Base-by-base conservation (phyloP, 108 stramenopile species). In the Seminavis robusta region DNA sequence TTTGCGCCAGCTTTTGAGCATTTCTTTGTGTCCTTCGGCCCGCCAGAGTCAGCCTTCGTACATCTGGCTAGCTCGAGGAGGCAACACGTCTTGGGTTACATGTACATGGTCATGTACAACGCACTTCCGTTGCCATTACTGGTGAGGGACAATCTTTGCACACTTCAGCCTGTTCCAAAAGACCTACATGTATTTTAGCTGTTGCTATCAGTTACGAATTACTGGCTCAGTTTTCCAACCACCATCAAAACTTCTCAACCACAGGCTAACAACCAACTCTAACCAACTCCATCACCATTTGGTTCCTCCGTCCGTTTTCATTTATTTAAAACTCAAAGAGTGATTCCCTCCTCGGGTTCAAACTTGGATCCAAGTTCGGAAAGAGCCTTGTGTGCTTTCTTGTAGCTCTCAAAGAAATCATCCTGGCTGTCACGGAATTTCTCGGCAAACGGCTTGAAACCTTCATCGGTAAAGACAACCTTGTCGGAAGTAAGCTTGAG, bases 381-480 rank as follows among this genome's bases (percentile, higher is more conserved):
- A 2, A 99, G 83, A 61, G 85, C 91, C 56, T 85, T 76, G 79
- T 94, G 95, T 5, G 96, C 95, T 59, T 76, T 80, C 41, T 92
- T 84, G 51, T 96, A 99, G 62, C 82, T 82, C 43, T 85, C 74
- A 52, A 95, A 94, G 75, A 98, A 98, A 11, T 75, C 76, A 6
- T 94, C 88, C 65, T 97, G 89, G 49, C 83, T 78, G 16, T 82
- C 75, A 41, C 83, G 83, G 81, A 92, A 97, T 48, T 79, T 76
- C 46, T 82, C 71, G 19, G 88, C 90, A 59, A 71, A 87, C 11
- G 65, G 64, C 28, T 40, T 56, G 63, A 95, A 95, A 13, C 56
- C 73, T 11, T 70, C 65, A 58, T 96, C 95, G 24, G 58, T 48
- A 39, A 90, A 80, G 7, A 96, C 62, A 15, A 73, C 65, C 51